Evolutionary conservation across 2,329 filamentous ascomycete species (phyloP).

Genomic region (Ascochyta viciae-villosae): DNA sequence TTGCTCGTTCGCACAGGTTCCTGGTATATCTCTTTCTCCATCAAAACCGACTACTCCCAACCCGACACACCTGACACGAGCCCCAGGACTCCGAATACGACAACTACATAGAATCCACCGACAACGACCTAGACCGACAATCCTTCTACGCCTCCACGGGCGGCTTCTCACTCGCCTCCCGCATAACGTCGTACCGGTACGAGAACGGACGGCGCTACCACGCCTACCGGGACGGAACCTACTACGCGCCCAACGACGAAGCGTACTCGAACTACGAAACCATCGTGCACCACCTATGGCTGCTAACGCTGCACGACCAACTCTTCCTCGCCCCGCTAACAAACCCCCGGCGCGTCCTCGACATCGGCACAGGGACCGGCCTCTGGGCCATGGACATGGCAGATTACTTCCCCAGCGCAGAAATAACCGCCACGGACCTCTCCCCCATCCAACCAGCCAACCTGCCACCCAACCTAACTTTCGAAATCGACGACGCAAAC

Average conservation of each 20-base stretch:
- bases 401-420: constrained; percentile 44
- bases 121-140: constrained; percentile 33
- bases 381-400: constrained; percentile 49
- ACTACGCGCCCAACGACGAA: constrained; percentile 47
- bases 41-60: too few species aligned
- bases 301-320: constrained; percentile 44
- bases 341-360: constrained; percentile 39
- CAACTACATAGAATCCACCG: constrained; percentile 31
- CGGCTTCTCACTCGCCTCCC: constrained; percentile 48
- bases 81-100: constrained; percentile 35
- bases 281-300: constrained; percentile 45
- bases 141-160: constrained; percentile 40
- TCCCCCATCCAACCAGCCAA: constrained; percentile 43
- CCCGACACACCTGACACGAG: too few species aligned
- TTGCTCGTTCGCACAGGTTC: too few species aligned
- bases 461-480: constrained; percentile 52
- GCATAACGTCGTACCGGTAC: constrained; percentile 49
- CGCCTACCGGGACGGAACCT: constrained; percentile 43
- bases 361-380: constrained; percentile 47
- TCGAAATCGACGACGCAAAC: constrained; percentile 55
- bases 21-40: too few species aligned
- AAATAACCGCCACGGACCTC: constrained; percentile 48
- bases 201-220: constrained; percentile 48
- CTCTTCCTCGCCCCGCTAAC: constrained; percentile 45
- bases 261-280: constrained; percentile 37